phyloP scores from a whole-genome alignment of 2,329 filamentous ascomycete genomes.

The Cucurbitaria berberidis region DNA sequence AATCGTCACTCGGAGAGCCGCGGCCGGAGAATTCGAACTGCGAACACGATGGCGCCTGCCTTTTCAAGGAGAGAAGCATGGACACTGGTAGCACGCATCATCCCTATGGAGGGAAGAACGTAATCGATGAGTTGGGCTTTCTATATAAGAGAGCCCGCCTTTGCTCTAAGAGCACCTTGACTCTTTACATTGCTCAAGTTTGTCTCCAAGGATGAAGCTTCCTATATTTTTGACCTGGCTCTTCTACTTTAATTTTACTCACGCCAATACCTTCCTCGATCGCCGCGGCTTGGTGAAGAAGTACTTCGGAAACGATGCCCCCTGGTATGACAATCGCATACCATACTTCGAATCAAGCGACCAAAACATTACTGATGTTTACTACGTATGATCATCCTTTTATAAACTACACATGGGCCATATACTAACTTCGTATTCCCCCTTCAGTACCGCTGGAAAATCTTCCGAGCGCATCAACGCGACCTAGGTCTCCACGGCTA shows the following conservation, averaged over 20 bases:
- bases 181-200: not conserved
- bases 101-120: not conserved
- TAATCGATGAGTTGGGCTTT: not conserved
- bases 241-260: constrained; percentile 1
- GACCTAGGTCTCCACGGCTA: constrained; percentile 52
- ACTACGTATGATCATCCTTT: constrained; percentile 39
- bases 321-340: constrained; percentile 50
- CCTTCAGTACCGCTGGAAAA: constrained; percentile 50
- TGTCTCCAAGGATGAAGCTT: not conserved
- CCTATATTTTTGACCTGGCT: not conserved
- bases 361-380: constrained; percentile 49
- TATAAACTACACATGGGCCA: not conserved
- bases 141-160: not conserved
- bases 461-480: constrained; percentile 54
- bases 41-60: constrained; percentile 7
- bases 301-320: constrained; percentile 52
- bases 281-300: constrained; percentile 30
- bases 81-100: not conserved
- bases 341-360: constrained; percentile 52
- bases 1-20: constrained; percentile 9
- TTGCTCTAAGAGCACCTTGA: not conserved
- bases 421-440: not conserved
- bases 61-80: not conserved
- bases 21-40: not conserved
- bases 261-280: constrained; percentile 34